Evolutionary conservation across 176 grass and related monocot species (phyloP).

Genomic region (Cenchrus americanus): DNA sequence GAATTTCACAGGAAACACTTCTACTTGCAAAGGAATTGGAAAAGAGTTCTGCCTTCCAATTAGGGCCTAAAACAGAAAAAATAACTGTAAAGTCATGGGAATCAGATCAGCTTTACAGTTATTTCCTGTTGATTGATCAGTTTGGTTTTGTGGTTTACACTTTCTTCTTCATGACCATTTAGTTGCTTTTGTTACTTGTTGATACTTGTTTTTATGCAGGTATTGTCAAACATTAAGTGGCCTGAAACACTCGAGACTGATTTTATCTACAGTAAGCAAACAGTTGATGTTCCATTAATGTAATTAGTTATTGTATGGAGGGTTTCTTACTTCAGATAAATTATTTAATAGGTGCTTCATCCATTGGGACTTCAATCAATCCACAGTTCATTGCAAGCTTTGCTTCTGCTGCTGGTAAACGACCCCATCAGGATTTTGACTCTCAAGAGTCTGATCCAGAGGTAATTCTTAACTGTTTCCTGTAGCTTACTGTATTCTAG

Average conservation of each 20-base stretch:
- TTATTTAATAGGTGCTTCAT: conserved; percentile 74
- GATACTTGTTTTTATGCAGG: conserved; percentile 48
- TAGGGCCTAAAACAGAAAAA: neutral
- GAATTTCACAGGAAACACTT: neutral
- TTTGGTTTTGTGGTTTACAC: conserved; percentile 6
- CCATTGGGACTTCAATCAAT: conserved; percentile 84
- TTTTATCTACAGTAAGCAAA: conserved; percentile 84
- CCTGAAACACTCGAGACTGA: conserved; percentile 83
- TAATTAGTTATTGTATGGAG: conserved; percentile 4
- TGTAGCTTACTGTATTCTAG: conserved; percentile 24
- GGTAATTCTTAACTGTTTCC: conserved; percentile 49
- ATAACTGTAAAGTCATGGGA: neutral
- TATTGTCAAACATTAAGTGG: conserved; percentile 81
- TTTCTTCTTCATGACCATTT: neutral
- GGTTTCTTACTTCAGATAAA: conserved; percentile 28
- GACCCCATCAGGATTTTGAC: conserved; percentile 53
- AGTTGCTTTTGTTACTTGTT: conserved; percentile 30
- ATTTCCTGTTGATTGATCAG: conserved; percentile 4
- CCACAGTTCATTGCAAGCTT: conserved; percentile 80
- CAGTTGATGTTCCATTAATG: neutral
- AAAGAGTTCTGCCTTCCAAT: neutral
- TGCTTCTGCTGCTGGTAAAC: conserved; percentile 76
- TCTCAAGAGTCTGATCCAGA: conserved; percentile 88
- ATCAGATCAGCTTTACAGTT: conserved; percentile 5
- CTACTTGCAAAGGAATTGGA: neutral